Percentiles rank a stretch among this genome's conserved stretches.
Evolutionary conservation across 164 flowering plant genomes (phyloP).

Genomic region (Stephania japonica): DNA sequence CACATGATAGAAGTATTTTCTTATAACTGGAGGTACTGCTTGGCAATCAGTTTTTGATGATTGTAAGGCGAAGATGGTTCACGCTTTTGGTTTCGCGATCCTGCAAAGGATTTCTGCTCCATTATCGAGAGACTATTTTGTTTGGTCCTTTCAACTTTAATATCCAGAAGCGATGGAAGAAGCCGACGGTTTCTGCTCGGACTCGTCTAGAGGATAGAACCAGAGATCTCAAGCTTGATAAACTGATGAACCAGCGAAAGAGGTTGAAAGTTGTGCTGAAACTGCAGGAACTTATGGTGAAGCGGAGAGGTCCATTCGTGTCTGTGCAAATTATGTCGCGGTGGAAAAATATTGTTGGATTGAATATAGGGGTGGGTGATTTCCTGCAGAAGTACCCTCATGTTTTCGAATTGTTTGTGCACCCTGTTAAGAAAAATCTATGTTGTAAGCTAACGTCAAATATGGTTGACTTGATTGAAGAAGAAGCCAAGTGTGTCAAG

Average conservation of each 20-base stretch:
- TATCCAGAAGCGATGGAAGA: constrained; percentile 59
- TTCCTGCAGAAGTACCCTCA: constrained; percentile 74
- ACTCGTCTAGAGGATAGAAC: constrained; percentile 70
- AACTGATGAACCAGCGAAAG: constrained; percentile 31
- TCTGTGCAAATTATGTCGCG: constrained; percentile 66
- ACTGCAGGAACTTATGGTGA: constrained; percentile 41
- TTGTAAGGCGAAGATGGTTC: constrained; percentile 7
- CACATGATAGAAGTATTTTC: no score
- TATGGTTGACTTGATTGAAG: constrained; percentile 41
- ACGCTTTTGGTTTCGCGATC: constrained; percentile 6
- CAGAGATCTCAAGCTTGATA: constrained; percentile 61
- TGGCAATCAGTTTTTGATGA: constrained; percentile 6
- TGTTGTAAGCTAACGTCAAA: constrained; percentile 51
- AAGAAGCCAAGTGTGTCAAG: constrained; percentile 41
- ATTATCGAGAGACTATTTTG: constrained; percentile 2
- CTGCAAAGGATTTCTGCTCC: constrained; percentile 18
- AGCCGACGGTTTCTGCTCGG: constrained; percentile 59
- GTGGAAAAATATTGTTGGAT: constrained; percentile 58
- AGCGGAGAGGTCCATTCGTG: constrained; percentile 46
- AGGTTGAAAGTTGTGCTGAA: constrained; percentile 44
- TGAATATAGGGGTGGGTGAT: constrained; percentile 37
- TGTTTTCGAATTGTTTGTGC: constrained; percentile 58
- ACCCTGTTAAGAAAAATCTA: constrained; percentile 45
- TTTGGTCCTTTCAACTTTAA: constrained; percentile 57
- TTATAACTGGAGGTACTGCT: not conserved